These are phyloP conservation scores for Lasiosphaeria ovina DNA, from an alignment of 495 filamentous ascomycete species.

Conservation along the genomic window DNA sequence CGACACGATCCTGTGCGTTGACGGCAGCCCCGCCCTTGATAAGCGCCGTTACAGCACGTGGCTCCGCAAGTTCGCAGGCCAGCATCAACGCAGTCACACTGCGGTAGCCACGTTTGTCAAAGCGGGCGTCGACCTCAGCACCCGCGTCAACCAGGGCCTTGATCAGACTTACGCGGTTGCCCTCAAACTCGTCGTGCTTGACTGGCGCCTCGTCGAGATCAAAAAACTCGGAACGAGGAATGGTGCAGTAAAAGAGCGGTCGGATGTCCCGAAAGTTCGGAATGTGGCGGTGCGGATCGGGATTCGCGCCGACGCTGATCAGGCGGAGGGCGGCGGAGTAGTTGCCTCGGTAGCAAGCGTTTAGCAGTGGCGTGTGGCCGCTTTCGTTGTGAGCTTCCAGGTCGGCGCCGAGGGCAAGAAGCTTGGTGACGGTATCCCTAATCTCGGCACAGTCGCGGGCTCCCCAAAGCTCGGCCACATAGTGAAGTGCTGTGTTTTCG, in stretches of 20 bases:
- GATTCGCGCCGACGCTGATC: conserved; percentile 25
- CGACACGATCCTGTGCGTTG: conserved; percentile 23
- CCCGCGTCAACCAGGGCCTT: conserved; percentile 24
- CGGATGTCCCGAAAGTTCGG: conserved; percentile 26
- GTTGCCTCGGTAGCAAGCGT: conserved; percentile 29
- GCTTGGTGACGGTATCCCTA: conserved; percentile 25
- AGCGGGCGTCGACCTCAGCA: conserved; percentile 26
- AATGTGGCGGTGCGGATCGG: conserved; percentile 25
- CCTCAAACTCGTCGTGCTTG: conserved; percentile 28
- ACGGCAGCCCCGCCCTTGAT: conserved; percentile 21
- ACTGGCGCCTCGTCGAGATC: conserved; percentile 25
- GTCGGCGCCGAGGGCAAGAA: conserved; percentile 30
- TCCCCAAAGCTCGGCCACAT: conserved; percentile 21
- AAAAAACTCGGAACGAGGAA: conserved; percentile 26
- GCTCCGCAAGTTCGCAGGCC: conserved; percentile 28
- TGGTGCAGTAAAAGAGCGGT: conserved; percentile 26
- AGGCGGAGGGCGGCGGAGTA: conserved; percentile 26
- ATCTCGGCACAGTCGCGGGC: conserved; percentile 21
- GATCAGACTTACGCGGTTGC: conserved; percentile 25
- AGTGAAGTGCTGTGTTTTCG: conserved; percentile 30
- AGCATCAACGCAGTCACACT: conserved; percentile 27
- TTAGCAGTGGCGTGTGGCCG: conserved; percentile 26
- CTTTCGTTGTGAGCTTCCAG: conserved; percentile 25
- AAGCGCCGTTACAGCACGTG: conserved; percentile 20
- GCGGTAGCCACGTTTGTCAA: conserved; percentile 24